Base-by-base conservation (phyloP, 257 asterid species). In the Solanum verrucosum region DNA sequence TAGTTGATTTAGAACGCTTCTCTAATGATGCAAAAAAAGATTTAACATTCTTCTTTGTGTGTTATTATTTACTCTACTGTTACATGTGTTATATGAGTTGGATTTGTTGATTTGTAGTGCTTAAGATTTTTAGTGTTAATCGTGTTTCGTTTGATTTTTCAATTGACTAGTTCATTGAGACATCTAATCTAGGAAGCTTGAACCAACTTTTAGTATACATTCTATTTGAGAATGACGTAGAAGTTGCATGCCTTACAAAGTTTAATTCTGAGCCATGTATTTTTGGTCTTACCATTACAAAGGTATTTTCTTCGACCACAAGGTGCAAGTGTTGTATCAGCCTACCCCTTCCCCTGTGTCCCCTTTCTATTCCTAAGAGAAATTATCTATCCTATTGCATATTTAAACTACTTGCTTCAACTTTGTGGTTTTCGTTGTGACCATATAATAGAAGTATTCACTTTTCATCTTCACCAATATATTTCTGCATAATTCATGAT, bases 1-100 rank as follows among this genome's bases (percentile, higher is more conserved):
- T 42, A 37, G 94, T 97, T 91, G 98, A 97, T 94, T 95, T 97
- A 72, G 98, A 98, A 84, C 98, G 93, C 92, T 96, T 96, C 90
- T 98, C 98, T 49, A 97, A 97, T 92, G 98, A 94, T 82, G 99
- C 98, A 35, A 49, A 98, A 95, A 95, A 91, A 97, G 94, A 89
- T 93, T 97, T 83, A 98, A 95, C 88, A 91, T 96, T 83, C 49
- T 93, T 83, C 98, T 94, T 35, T 96, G 99, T 96, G 88, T 74
- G 93, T 82, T 77, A 25, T 71, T 70, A 31, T 84, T 84, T 84
- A 60, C 44, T 88, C 34, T 84, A 88, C 13, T 56, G 71, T 42
- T 86, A n/a, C 74, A 20, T 87, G n/a, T 14, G 63, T 25, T 78
- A 42, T 25, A 25, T 13, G 84, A 40, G 9, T 35, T 78, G 84